Percentiles rank a stretch among this genome's conserved stretches.
Conservation (phyloP, 345 rosid genomes). For the Sonneratia caseolaris region DNA sequence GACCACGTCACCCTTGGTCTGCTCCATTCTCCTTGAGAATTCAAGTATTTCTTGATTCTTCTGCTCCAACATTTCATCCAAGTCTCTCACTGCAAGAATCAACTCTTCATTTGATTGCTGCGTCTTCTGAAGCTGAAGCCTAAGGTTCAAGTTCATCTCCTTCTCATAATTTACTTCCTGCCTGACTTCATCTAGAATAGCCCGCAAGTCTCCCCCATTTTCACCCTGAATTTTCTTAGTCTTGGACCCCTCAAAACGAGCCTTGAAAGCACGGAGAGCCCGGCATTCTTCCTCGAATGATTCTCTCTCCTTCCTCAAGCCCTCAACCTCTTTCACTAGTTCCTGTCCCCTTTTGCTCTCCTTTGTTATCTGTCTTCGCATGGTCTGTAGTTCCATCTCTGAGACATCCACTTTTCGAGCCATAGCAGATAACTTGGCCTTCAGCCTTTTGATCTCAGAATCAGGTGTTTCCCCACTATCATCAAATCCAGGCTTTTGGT, state of each 20-base stretch:
- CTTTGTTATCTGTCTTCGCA: constrained; percentile 32
- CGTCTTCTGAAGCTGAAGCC: constrained; percentile 33
- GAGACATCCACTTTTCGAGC: constrained; percentile 32
- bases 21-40: neutral
- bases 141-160: constrained; percentile 24
- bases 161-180: constrained; percentile 31
- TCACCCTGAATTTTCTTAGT: constrained; percentile 8
- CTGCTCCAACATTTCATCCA: constrained; percentile 29
- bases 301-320: constrained; percentile 27
- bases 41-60: constrained; percentile 17
- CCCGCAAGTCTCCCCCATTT: constrained; percentile 22
- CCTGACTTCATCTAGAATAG: constrained; percentile 21
- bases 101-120: constrained; percentile 38
- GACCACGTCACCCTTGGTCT: neutral
- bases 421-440: constrained; percentile 21
- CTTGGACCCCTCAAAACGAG: constrained; percentile 9
- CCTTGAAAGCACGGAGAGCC: constrained; percentile 8
- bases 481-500: constrained; percentile 12
- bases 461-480: constrained; percentile 7
- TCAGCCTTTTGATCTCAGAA: constrained; percentile 29
- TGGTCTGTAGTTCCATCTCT: constrained; percentile 34
- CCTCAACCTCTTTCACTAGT: constrained; percentile 22
- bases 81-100: constrained; percentile 32
- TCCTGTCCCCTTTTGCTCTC: constrained; percentile 33
- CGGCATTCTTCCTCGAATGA: constrained; percentile 6